phyloP scores from a whole-genome alignment of 805 yeast species.

The Candida pini region DNA sequence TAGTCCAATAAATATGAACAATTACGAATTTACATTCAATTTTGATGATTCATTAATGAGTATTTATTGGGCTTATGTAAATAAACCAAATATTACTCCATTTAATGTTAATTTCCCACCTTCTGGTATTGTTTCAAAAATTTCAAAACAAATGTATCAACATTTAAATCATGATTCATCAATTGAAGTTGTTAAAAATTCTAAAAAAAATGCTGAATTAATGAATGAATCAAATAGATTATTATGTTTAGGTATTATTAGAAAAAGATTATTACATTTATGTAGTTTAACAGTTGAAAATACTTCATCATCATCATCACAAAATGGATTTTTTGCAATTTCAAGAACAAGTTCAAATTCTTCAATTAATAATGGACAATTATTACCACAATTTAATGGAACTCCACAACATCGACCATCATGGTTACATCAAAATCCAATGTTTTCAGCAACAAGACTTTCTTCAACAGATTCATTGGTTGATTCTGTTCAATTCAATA shows the following conservation, averaged over 20 bases:
- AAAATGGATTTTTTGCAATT: constrained; percentile 12
- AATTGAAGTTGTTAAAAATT: constrained; percentile 21
- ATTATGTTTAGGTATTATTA: constrained; percentile 25
- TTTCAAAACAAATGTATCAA: constrained; percentile 49
- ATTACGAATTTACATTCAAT: constrained; percentile 27
- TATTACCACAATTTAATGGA: not conserved
- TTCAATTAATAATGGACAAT: constrained; percentile 9
- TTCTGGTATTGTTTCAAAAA: constrained; percentile 55
- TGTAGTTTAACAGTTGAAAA: constrained; percentile 23
- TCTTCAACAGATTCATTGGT: constrained; percentile 31
- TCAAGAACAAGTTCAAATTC: constrained; percentile 25
- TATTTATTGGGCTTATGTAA: constrained; percentile 42
- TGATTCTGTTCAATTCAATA: constrained; percentile 27
- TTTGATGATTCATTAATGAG: constrained; percentile 43
- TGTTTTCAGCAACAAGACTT: constrained; percentile 24
- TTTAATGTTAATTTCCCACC: constrained; percentile 64
- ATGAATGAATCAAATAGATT: constrained; percentile 18
- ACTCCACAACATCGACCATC: constrained; percentile 24
- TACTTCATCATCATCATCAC: constrained; percentile 10
- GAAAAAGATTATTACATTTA: constrained; percentile 29
- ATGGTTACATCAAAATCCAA: constrained; percentile 30
- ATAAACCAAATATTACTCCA: constrained; percentile 62
- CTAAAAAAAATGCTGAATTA: constrained; percentile 24
- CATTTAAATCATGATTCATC: constrained; percentile 12
- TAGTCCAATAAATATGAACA: constrained; percentile 18